Evolutionary conservation across 1,284 basidiomycete species (phyloP).

Genomic region (Lentinula novae-zelandiae): DNA sequence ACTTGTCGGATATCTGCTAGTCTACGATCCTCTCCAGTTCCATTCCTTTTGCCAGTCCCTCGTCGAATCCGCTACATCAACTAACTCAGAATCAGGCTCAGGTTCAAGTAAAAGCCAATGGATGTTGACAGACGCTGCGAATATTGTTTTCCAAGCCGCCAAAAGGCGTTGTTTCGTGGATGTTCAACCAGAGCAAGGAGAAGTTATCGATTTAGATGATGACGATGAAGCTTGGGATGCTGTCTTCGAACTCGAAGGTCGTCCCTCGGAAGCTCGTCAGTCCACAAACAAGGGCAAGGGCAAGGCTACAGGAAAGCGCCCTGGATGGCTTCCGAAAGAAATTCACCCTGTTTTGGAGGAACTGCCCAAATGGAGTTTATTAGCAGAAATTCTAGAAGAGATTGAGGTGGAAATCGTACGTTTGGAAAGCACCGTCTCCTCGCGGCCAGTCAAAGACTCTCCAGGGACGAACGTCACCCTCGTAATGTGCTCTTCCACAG

Average conservation of each 20-base stretch:
- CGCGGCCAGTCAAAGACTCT: slow-evolving; percentile 32
- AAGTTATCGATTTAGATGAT: slow-evolving; percentile 26
- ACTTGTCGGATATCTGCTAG: slow-evolving; percentile 82
- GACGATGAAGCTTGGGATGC: slow-evolving; percentile 73
- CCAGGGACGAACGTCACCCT: slow-evolving; percentile 77
- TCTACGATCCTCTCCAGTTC: slow-evolving; percentile 91
- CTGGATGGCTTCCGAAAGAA: slow-evolving; percentile 69
- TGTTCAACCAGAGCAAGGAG: slow-evolving; percentile 3
- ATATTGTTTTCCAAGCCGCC: slow-evolving; percentile 71
- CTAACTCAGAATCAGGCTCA: not conserved
- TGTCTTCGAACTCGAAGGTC: slow-evolving; percentile 58
- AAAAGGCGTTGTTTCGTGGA: slow-evolving; percentile 73
- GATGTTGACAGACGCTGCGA: slow-evolving; percentile 89
- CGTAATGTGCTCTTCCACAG: slow-evolving; percentile 85
- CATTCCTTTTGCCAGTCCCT: slow-evolving; percentile 91
- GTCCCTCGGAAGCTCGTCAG: slow-evolving; percentile 13
- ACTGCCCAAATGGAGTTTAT: slow-evolving; percentile 89
- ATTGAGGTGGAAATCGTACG: slow-evolving; percentile 85
- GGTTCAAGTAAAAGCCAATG: slow-evolving; percentile 40
- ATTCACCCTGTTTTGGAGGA: slow-evolving; percentile 91
- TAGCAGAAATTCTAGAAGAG: slow-evolving; percentile 86
- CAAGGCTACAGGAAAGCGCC: slow-evolving; percentile 21
- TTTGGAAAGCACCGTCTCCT: slow-evolving; percentile 25
- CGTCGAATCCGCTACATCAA: slow-evolving; percentile 57
- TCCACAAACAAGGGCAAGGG: slow-evolving; percentile 19